Evolutionary conservation across 345 rosid genomes (phyloP).

Genomic region (Pelargonium nanum): DNA sequence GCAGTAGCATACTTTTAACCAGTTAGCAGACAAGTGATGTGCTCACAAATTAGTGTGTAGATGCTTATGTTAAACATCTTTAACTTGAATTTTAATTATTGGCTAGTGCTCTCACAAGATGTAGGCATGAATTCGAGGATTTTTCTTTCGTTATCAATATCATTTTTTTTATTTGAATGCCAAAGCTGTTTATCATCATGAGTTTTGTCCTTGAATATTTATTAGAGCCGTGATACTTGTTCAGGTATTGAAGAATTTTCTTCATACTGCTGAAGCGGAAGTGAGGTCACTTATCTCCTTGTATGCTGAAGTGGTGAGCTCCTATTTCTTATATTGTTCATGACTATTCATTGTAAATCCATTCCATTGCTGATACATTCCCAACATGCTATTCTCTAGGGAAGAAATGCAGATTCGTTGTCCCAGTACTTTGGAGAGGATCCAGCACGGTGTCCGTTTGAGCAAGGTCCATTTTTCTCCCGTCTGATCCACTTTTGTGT

Average conservation of each 20-base stretch:
- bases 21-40: too few species aligned
- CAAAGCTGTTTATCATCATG: background rate
- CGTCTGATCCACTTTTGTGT: background rate
- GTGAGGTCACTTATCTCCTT: slow-evolving; percentile 65
- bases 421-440: slow-evolving; percentile 96
- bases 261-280: slow-evolving; percentile 82
- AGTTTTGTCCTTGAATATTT: background rate
- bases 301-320: slow-evolving; percentile 82
- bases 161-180: background rate
- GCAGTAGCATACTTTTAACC: too few species aligned
- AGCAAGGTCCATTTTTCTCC: slow-evolving; percentile 56
- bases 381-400: slow-evolving; percentile 40
- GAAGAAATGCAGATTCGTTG: slow-evolving; percentile 90
- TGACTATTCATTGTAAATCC: background rate
- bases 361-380: slow-evolving; percentile 7
- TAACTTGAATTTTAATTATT: too few species aligned
- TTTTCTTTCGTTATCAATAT: background rate
- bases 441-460: slow-evolving; percentile 95
- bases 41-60: too few species aligned
- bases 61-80: too few species aligned
- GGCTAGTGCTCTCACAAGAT: too few species aligned
- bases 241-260: slow-evolving; percentile 75
- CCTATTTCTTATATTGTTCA: background rate
- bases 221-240: background rate
- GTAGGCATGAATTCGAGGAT: background rate